phyloP scores from a whole-genome alignment of 2,329 filamentous ascomycete genomes.

The Sporothrix brunneoviolacea region DNA sequence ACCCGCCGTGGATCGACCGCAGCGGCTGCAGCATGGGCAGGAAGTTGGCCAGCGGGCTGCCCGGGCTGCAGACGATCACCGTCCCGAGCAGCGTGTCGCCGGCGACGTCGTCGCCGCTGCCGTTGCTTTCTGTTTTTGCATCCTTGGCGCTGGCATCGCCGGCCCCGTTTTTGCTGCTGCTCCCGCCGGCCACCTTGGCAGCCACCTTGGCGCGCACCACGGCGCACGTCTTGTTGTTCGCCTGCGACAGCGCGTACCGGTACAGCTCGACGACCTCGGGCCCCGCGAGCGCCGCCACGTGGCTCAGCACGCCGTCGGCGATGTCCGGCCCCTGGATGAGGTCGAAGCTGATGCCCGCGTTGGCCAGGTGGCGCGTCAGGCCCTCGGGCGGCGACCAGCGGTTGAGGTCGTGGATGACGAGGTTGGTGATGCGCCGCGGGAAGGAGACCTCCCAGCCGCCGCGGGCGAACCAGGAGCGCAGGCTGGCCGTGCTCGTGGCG shows the following conservation, averaged over 20 bases:
- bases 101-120: slow-evolving; percentile 51
- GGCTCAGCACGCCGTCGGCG: slow-evolving; percentile 63
- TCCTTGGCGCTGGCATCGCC: not conserved
- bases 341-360: slow-evolving; percentile 71
- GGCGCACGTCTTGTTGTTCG: slow-evolving; percentile 55
- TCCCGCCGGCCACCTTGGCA: not conserved
- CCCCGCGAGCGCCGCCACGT: slow-evolving; percentile 67
- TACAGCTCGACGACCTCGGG: slow-evolving; percentile 77
- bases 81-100: slow-evolving; percentile 67
- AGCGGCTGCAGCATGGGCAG: slow-evolving; percentile 59
- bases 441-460: slow-evolving; percentile 76
- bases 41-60: slow-evolving; percentile 60
- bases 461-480: slow-evolving; percentile 73
- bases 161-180: not conserved
- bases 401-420: slow-evolving; percentile 65
- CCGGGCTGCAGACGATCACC: slow-evolving; percentile 69
- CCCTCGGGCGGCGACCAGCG: slow-evolving; percentile 72
- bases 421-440: slow-evolving; percentile 53
- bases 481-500: slow-evolving; percentile 21
- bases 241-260: slow-evolving; percentile 64
- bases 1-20: not conserved
- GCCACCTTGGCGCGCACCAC: slow-evolving; percentile 68
- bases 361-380: slow-evolving; percentile 64
- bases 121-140: slow-evolving; percentile 16
- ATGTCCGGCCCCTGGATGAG: slow-evolving; percentile 76